Conservation (phyloP, 2,329 filamentous ascomycete genomes). For the Bipolaris sorokiniana region DNA sequence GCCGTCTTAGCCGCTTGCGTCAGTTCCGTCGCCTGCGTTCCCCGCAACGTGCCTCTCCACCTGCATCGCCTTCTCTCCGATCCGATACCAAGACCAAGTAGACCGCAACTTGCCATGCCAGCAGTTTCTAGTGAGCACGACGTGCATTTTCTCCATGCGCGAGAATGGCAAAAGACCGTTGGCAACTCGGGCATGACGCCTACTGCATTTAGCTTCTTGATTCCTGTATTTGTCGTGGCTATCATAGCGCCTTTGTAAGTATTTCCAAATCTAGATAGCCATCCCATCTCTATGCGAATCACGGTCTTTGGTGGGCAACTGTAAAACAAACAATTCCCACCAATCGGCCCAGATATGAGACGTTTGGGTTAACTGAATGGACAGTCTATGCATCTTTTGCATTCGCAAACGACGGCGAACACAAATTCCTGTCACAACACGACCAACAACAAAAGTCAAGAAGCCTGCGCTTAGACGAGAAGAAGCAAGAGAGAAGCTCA, state of each 20-base stretch:
- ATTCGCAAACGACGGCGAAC: conserved; percentile 25
- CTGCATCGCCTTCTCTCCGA: neutral
- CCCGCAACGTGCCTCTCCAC: conserved; percentile 1
- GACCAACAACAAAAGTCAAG: conserved; percentile 15
- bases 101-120: conserved; percentile 14
- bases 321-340: neutral
- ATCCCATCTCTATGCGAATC: neutral
- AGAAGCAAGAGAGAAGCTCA: conserved; percentile 31
- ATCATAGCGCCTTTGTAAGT: conserved; percentile 40
- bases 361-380: neutral
- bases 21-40: neutral
- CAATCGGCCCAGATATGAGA: too few species aligned
- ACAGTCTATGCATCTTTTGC: conserved; percentile 31
- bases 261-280: neutral
- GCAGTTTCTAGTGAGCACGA: conserved; percentile 12
- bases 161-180: conserved; percentile 26
- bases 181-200: conserved; percentile 33
- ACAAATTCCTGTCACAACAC: conserved; percentile 4
- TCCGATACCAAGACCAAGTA: neutral
- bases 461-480: conserved; percentile 26
- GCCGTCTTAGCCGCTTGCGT: conserved; percentile 2
- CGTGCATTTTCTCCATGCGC: conserved; percentile 9
- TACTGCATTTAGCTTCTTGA: conserved; percentile 37
- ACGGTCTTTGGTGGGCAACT: neutral
- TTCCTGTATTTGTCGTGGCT: conserved; percentile 38